Evolutionary conservation across 1,284 basidiomycete species (phyloP).

Genomic region (Takashimella tepidaria): DNA sequence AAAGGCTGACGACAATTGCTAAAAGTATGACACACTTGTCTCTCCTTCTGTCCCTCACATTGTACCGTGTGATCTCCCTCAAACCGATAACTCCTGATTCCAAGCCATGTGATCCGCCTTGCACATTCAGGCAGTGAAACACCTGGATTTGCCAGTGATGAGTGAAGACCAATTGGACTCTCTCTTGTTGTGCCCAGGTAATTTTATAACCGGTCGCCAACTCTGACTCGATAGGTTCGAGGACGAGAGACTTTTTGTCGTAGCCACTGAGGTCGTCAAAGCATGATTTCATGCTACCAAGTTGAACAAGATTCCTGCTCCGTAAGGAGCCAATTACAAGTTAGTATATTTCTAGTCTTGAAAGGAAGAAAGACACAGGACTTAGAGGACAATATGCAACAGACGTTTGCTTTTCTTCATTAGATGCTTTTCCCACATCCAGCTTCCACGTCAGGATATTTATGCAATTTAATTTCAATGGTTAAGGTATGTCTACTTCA

Average conservation of each 20-base stretch:
- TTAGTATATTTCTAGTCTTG: no score
- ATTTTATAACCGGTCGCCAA: neutral
- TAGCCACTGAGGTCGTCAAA: constrained; percentile 18
- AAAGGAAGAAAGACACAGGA: no score
- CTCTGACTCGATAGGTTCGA: constrained; percentile 17
- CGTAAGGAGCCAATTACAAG: constrained; percentile 6
- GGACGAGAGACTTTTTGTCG: constrained; percentile 17
- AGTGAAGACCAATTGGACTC: neutral
- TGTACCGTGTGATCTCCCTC: neutral
- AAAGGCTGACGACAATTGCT: neutral
- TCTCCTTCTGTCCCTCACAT: neutral
- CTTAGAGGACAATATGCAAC: no score
- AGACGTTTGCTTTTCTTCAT: no score
- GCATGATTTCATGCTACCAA: constrained; percentile 16
- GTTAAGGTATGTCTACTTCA: no score
- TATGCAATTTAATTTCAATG: no score
- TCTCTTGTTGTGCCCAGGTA: neutral
- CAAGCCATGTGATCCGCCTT: neutral
- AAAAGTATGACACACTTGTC: neutral
- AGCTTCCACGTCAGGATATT: no score
- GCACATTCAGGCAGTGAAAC: neutral
- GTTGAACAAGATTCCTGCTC: constrained; percentile 11
- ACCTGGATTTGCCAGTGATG: neutral
- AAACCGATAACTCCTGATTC: neutral
- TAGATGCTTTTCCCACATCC: no score